Evolutionary conservation across 306 rosid species (phyloP).

Genomic region (Vigna radiata): DNA sequence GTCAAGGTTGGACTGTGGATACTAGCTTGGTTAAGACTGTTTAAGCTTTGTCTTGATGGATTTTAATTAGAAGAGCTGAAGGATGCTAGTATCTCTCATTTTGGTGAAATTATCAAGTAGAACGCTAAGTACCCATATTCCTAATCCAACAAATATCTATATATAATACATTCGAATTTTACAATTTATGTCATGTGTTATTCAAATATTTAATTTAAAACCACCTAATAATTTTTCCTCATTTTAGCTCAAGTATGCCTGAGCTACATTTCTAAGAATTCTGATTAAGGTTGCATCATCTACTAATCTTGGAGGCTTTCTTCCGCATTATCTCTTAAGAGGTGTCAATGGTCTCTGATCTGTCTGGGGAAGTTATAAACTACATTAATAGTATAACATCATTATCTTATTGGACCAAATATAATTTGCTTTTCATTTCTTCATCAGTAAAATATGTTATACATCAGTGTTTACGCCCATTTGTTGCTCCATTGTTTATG

Average conservation of each 20-base stretch:
- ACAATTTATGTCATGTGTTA: not conserved
- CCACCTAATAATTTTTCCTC: not conserved
- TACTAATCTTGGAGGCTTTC: not conserved
- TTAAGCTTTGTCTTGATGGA: not conserved
- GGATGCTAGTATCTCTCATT: not conserved
- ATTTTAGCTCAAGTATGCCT: not conserved
- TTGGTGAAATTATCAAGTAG: not conserved
- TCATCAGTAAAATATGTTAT: not conserved
- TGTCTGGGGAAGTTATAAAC: constrained; percentile 1
- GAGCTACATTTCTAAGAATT: not conserved
- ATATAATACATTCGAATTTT: not conserved
- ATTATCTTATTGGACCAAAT: not conserved
- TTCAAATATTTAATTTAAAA: not conserved
- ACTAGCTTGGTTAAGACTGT: not conserved
- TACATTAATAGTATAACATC: not conserved
- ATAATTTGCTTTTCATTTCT: not conserved
- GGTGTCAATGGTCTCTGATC: not conserved
- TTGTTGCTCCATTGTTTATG: not conserved
- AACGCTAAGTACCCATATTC: not conserved
- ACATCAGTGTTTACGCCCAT: not conserved
- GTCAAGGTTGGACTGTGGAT: not conserved
- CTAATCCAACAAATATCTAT: not conserved
- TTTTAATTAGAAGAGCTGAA: not conserved
- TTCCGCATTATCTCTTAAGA: not conserved
- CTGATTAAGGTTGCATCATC: not conserved